These are phyloP conservation scores for Polyporus tsugae DNA, from an alignment of 1,284 basidiomycete species.

Conservation along the genomic window DNA sequence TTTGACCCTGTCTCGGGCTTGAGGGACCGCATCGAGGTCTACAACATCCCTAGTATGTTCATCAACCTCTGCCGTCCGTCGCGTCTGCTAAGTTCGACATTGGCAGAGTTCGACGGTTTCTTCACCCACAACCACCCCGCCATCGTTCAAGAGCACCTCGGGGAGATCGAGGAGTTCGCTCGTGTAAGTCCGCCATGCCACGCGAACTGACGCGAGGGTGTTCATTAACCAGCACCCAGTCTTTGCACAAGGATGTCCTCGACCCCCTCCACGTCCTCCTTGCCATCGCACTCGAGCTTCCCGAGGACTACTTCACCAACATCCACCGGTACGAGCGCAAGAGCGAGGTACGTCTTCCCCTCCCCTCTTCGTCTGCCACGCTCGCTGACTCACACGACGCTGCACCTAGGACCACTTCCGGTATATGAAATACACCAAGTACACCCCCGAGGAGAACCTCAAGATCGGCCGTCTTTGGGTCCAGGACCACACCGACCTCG, in stretches of 20 bases:
- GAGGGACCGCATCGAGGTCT: slow-evolving; percentile 55
- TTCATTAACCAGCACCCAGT: slow-evolving; percentile 32
- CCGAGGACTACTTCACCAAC: slow-evolving; percentile 60
- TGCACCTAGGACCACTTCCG: slow-evolving; percentile 52
- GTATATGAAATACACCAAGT: slow-evolving; percentile 64
- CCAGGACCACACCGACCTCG: slow-evolving; percentile 58
- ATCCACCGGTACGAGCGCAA: slow-evolving; percentile 57
- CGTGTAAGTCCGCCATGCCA: slow-evolving; percentile 29
- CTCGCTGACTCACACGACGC: background rate
- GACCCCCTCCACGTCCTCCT: slow-evolving; percentile 56
- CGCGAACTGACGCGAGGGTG: no score
- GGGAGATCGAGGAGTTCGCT: slow-evolving; percentile 58
- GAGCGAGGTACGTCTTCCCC: slow-evolving; percentile 45
- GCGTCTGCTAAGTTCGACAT: background rate
- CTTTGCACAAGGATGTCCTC: slow-evolving; percentile 56
- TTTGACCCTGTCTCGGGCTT: slow-evolving; percentile 48
- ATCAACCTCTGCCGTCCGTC: background rate
- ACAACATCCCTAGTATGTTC: slow-evolving; percentile 57
- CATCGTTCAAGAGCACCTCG: slow-evolving; percentile 48
- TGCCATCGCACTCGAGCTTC: slow-evolving; percentile 62
- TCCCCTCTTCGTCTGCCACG: background rate
- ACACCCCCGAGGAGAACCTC: slow-evolving; percentile 52
- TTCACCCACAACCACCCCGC: slow-evolving; percentile 51
- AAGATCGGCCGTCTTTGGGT: slow-evolving; percentile 51
- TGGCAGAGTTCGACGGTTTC: slow-evolving; percentile 50